Percentiles rank a stretch among this genome's conserved stretches.
phyloP scores from a whole-genome alignment of 257 asterid genomes.

The Parsonsia alboflavescens region DNA sequence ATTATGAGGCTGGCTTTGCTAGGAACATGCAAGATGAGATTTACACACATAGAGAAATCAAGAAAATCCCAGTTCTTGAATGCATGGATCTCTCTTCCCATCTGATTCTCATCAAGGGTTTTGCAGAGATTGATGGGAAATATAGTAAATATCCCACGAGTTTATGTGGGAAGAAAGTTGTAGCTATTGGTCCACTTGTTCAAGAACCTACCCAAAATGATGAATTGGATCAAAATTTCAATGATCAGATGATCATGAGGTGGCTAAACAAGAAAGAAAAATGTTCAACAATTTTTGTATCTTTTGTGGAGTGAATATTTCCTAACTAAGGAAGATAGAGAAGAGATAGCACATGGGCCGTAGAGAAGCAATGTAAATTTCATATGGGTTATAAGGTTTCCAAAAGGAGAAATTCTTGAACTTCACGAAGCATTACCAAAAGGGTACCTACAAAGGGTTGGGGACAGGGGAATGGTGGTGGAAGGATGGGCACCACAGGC shows the following conservation, averaged over 20 bases:
- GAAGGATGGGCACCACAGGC: slow-evolving; percentile 14
- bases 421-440: not conserved
- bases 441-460: slow-evolving; percentile 2
- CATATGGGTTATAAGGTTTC: slow-evolving; percentile 40
- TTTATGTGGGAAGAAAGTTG: not conserved
- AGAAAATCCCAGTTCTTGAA: not conserved
- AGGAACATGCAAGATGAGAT: not conserved
- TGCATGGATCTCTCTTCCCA: not conserved
- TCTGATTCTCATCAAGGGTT: slow-evolving; percentile 25
- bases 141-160: slow-evolving; percentile 28
- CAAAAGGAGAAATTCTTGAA: slow-evolving; percentile 16
- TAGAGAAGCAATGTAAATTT: slow-evolving; percentile 38
- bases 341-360: slow-evolving; percentile 35
- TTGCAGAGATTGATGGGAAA: slow-evolving; percentile 38
- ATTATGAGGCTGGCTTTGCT: slow-evolving; percentile 17
- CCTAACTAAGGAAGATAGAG: slow-evolving; percentile 27
- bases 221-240: not conserved
- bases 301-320: slow-evolving; percentile 47
- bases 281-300: slow-evolving; percentile 35
- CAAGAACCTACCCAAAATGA: not conserved
- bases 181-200: slow-evolving; percentile 32
- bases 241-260: slow-evolving; percentile 17
- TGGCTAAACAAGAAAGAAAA: slow-evolving; percentile 35
- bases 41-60: slow-evolving; percentile 14
- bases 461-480: slow-evolving; percentile 7